Evolutionary conservation across 768 basidiomycete genomes (phyloP).

Genomic region (Lentinus brumalis): DNA sequence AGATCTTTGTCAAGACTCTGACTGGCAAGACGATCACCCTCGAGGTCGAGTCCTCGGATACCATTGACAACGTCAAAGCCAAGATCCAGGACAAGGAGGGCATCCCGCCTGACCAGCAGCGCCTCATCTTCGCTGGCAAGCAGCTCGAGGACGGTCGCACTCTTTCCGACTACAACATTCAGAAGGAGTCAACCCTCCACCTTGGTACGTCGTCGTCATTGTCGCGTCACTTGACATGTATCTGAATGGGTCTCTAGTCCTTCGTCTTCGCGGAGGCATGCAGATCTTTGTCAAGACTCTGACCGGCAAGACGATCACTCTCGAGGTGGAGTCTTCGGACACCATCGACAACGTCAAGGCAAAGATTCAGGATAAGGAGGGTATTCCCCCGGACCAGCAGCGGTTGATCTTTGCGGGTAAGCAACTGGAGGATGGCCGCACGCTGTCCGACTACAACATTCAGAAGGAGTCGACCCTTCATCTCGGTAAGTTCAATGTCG

Average conservation of each 20-base stretch:
- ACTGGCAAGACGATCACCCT: slow-evolving; percentile 39
- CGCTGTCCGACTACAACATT: slow-evolving; percentile 36
- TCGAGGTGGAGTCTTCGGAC: slow-evolving; percentile 91
- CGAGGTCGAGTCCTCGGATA: slow-evolving; percentile 39
- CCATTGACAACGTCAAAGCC: slow-evolving; percentile 38
- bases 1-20: slow-evolving; percentile 39
- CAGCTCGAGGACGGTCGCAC: slow-evolving; percentile 59
- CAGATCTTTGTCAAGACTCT: slow-evolving; percentile 87
- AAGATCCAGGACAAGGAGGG: slow-evolving; percentile 41
- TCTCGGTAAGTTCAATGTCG: slow-evolving; percentile 24
- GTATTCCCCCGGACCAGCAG: slow-evolving; percentile 85
- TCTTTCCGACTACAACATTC: slow-evolving; percentile 71
- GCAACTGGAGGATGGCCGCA: slow-evolving; percentile 58
- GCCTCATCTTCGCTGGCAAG: slow-evolving; percentile 43
- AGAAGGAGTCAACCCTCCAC: slow-evolving; percentile 85
- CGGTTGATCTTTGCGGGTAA: slow-evolving; percentile 85
- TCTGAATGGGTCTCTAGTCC: slow-evolving; percentile 44
- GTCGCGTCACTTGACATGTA: no score
- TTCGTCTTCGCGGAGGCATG: slow-evolving; percentile 88
- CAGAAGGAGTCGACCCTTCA: slow-evolving; percentile 35
- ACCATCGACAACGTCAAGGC: slow-evolving; percentile 90
- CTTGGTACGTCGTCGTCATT: slow-evolving; percentile 35
- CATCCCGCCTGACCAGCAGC: slow-evolving; percentile 38
- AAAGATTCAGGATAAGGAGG: slow-evolving; percentile 82
- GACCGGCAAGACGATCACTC: slow-evolving; percentile 88